A percentile compares a stretch with the other conserved stretches of the same genome.
Conservation (phyloP, 2,329 filamentous ascomycete species). For the Aspergillus melleus region DNA sequence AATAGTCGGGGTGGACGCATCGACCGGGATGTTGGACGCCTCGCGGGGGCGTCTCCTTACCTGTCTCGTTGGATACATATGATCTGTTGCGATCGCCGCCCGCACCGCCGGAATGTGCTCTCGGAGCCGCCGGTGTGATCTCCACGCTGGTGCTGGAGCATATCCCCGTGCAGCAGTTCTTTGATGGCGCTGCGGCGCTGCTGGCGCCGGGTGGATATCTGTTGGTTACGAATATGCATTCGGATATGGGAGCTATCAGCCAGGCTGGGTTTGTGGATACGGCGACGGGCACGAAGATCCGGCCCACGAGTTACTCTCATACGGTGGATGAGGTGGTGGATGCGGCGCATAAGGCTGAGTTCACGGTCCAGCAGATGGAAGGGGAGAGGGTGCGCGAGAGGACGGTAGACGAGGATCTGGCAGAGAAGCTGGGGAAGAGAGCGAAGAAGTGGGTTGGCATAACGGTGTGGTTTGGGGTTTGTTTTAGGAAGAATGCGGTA, state of each 20-base stretch:
- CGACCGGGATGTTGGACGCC: slow-evolving; percentile 54
- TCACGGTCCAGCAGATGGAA: slow-evolving; percentile 42
- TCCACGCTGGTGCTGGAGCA: slow-evolving; percentile 67
- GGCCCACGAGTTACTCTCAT: slow-evolving; percentile 61
- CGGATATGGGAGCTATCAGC: slow-evolving; percentile 59
- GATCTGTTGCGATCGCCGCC: slow-evolving; percentile 39
- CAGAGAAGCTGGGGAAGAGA: slow-evolving; percentile 59
- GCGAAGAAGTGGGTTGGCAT: slow-evolving; percentile 64
- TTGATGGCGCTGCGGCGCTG: slow-evolving; percentile 47
- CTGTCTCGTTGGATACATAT: slow-evolving; percentile 35
- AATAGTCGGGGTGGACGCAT: slow-evolving; percentile 58
- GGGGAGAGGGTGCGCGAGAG: slow-evolving; percentile 41
- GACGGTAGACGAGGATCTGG: slow-evolving; percentile 54
- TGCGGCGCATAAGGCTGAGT: slow-evolving; percentile 49
- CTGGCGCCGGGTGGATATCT: slow-evolving; percentile 52
- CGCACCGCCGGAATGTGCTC: slow-evolving; percentile 18
- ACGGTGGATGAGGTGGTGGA: slow-evolving; percentile 52
- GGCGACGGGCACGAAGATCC: slow-evolving; percentile 56
- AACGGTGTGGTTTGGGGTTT: slow-evolving; percentile 55
- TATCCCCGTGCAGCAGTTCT: slow-evolving; percentile 59
- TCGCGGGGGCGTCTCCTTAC: slow-evolving; percentile 1
- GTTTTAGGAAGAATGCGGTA: slow-evolving; percentile 41
- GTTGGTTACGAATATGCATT: slow-evolving; percentile 69
- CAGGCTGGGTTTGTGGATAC: slow-evolving; percentile 64
- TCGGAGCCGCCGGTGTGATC: slow-evolving; percentile 49